Conservation (phyloP, 139 green algal genomes). For the Diplosphaera chodatii region DNA sequence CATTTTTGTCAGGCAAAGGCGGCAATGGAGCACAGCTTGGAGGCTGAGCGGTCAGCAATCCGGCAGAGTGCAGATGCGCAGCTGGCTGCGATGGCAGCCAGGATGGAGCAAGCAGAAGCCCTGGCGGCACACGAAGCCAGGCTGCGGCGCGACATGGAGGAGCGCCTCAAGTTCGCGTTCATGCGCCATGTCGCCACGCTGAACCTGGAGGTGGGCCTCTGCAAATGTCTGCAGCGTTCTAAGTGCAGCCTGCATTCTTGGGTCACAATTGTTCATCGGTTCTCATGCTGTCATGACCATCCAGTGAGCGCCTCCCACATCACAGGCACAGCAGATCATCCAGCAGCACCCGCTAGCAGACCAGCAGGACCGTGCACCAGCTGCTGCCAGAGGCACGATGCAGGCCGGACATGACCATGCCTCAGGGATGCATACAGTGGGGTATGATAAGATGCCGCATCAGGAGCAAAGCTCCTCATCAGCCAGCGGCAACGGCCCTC, state of each 20-base stretch:
- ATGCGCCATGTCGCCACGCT: not conserved
- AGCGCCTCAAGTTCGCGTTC: constrained; percentile 26
- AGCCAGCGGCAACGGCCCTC: no score
- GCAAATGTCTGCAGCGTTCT: no score
- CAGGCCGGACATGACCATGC: no score
- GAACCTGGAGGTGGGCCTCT: not conserved
- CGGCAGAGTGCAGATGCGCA: not conserved
- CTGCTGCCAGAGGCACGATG: no score
- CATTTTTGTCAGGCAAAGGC: not conserved
- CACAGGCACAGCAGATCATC: not conserved
- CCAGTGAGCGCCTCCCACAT: no score
- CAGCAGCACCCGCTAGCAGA: not conserved
- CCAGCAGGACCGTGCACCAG: not conserved
- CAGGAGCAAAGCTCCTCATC: no score
- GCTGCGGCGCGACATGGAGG: constrained; percentile 19
- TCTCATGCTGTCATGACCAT: no score
- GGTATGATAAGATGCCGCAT: no score
- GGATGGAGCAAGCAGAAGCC: not conserved
- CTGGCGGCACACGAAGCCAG: not conserved
- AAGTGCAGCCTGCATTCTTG: no score
- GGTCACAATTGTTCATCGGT: no score
- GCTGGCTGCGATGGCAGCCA: not conserved
- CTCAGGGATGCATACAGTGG: no score
- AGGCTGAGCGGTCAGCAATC: not conserved
- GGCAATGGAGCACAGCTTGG: not conserved